Percentiles rank a stretch among this genome's conserved stretches.
phyloP scores from a whole-genome alignment of 345 rosid species.

The Laguncularia racemosa region DNA sequence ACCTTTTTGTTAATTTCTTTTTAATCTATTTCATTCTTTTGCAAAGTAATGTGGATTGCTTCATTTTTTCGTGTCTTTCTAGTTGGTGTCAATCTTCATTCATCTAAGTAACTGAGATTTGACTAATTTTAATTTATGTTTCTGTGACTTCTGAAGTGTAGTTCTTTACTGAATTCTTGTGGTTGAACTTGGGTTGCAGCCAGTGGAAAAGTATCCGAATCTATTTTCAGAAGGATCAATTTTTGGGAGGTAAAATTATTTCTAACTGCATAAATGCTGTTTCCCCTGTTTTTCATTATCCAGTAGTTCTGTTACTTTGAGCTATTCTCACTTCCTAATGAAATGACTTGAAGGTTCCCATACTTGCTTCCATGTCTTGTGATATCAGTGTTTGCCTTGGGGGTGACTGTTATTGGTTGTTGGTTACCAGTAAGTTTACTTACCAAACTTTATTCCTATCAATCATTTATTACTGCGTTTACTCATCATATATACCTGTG shows the following conservation, averaged over 20 bases:
- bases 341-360: constrained; percentile 51
- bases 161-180: constrained; percentile 1
- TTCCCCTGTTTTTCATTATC: background rate
- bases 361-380: constrained; percentile 67
- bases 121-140: background rate
- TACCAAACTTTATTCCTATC: background rate
- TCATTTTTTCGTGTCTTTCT: too few relatives aligned
- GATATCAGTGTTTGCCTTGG: constrained; percentile 52
- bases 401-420: constrained; percentile 30
- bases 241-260: constrained; percentile 49
- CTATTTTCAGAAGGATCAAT: constrained; percentile 42
- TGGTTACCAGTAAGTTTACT: constrained; percentile 55
- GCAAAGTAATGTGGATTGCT: too few relatives aligned
- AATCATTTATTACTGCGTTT: background rate
- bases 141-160: background rate
- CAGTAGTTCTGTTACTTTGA: background rate
- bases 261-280: background rate
- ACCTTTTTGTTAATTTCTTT: too few relatives aligned
- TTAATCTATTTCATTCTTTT: too few relatives aligned
- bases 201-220: constrained; percentile 57
- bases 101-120: background rate
- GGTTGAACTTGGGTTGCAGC: constrained; percentile 28
- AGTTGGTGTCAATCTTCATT: background rate
- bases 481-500: background rate
- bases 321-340: constrained; percentile 10